Evolutionary conservation across 352 stramenopile species (phyloP), one percentile per base, ranked within the genome.

Genomic region (Globisporangium barbulae): DNA sequence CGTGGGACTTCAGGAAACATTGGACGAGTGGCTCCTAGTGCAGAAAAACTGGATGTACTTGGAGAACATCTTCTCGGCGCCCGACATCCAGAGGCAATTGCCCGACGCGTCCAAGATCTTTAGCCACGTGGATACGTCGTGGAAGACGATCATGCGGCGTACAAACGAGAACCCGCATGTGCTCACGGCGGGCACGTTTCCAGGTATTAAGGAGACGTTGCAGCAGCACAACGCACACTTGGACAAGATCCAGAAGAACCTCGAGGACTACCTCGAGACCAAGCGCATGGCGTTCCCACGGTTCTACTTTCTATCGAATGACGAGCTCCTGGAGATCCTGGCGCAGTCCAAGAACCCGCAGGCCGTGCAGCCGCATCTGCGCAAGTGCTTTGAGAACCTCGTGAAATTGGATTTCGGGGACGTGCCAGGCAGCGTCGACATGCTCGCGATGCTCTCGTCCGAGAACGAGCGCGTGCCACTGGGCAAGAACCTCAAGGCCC

Each of bases 281-380:
- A 97, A 98, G 55, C 80, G 91, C 10, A 97, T 97, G 88, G 89
- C 89, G 3, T 97, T 97, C 54, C 91, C 91, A 6, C 73, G 88
- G 0, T 98, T 98, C 71, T 98, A 98, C 72, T 98, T 98, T 61
- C 68, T 98, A 2, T 97, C 92, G 0, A 97, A 99, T 57, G 96
- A 98, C 52, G 96, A 97, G 41, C 71, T 98, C 21, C 76, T 98
- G 0, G 95, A 98, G 63, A 98, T 98, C 41, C 68, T 98, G 1
- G 92, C 93, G 8, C 94, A 98, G 53, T 92, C 93, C 5, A 98
- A 98, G 73, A 97, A 98, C 59, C 94, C 95, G 10, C 90, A 97
- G 31, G 91, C 89, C 0, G 93, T 98, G 15, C 94, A 98, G 57
- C 93, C 91, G 0, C 95, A 98, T 68, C 66, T 98, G 39, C 82